Evolutionary conservation across 1,284 basidiomycete genomes (phyloP), one percentile per base, ranked within the genome.

Genomic region (Cryptococcus sp.): DNA sequence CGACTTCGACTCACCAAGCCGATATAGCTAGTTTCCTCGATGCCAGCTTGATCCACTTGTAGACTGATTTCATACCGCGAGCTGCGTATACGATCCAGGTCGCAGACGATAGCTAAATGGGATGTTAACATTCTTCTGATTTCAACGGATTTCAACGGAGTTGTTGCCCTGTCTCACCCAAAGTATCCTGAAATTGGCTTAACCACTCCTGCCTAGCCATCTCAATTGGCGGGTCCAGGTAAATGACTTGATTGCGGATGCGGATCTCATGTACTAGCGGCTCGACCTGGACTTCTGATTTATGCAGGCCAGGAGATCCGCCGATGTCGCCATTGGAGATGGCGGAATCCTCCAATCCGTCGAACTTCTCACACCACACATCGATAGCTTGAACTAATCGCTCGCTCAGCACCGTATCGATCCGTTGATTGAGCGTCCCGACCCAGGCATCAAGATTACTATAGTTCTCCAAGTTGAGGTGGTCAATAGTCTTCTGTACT

Each of bases 381-480:
- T 89, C 85, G 52, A 93, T 89, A 61, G 94, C 88, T 37, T 87
- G 84, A 3, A 83, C 81, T 26, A 99, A 79, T 13, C 96, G 85
- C 58, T 86, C 84, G n/a, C 89, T 79, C 0, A 99, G 81, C 45
- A 92, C 89, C 1, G 77, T 80, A 70, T 97, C 93, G 70, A 98
- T 93, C 60, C 87, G 85, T 64, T 85, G 84, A 73, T 98, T 94
- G 11, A 99, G 83, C 54, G 90, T 87, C 0, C 87, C 85, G 0
- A 97, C 92, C 94, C 94, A 99, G 52, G 91, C 85, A 59, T 97
- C 93, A n/a, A 99, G 84, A 70, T 99, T 99, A 6, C 93, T 91
- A 71, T 95, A 99, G 11, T 95, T 94, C 72, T 97, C 93, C 63
- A 99, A 79, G 73, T 97, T 98, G 65, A 99, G 83, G 52, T 88